Percentiles rank a stretch among this genome's conserved stretches.
phyloP scores from a whole-genome alignment of 345 rosid genomes.

The Pelargonium nanum region DNA sequence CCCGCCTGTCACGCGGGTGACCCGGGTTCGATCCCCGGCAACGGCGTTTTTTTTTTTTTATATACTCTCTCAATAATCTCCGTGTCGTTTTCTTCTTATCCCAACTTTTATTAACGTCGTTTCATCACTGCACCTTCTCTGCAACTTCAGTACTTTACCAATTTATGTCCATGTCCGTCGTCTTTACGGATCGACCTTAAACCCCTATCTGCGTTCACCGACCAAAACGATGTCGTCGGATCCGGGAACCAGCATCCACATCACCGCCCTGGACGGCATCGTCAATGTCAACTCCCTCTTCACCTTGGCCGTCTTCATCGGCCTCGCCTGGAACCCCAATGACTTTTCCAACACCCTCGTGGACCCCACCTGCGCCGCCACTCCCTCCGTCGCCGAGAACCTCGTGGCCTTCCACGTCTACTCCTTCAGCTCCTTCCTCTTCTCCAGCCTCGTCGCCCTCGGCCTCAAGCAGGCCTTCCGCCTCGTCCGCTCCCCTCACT shows the following conservation, averaged over 20 bases:
- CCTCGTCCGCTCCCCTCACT: constrained; percentile 22
- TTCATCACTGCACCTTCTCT: too few species aligned
- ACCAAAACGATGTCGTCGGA: not conserved
- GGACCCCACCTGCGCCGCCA: constrained; percentile 38
- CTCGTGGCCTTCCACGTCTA: constrained; percentile 74
- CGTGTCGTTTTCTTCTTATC: too few species aligned
- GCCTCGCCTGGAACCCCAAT: constrained; percentile 57
- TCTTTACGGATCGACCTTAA: too few species aligned
- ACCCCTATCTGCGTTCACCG: too few species aligned
- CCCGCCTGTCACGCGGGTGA: constrained; percentile 94
- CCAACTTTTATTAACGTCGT: not conserved
- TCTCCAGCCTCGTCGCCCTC: constrained; percentile 71
- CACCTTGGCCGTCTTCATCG: constrained; percentile 83
- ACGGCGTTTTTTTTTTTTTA: constrained; percentile 30
- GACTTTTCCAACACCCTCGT: constrained; percentile 24
- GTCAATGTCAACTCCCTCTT: constrained; percentile 85
- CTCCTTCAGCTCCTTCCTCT: constrained; percentile 71
- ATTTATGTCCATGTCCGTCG: too few species aligned
- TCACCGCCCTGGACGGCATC: constrained; percentile 79
- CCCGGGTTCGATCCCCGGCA: constrained; percentile 99
- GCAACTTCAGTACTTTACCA: too few species aligned
- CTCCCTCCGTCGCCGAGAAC: constrained; percentile 33
- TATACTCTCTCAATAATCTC: too few species aligned
- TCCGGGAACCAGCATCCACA: constrained; percentile 51
- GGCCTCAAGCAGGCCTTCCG: constrained; percentile 78